Percentiles rank a stretch among this genome's conserved stretches.
These are phyloP conservation scores for Diplodia scrobiculata DNA, from an alignment of 2,329 filamentous ascomycete genomes.

Conservation along the genomic window DNA sequence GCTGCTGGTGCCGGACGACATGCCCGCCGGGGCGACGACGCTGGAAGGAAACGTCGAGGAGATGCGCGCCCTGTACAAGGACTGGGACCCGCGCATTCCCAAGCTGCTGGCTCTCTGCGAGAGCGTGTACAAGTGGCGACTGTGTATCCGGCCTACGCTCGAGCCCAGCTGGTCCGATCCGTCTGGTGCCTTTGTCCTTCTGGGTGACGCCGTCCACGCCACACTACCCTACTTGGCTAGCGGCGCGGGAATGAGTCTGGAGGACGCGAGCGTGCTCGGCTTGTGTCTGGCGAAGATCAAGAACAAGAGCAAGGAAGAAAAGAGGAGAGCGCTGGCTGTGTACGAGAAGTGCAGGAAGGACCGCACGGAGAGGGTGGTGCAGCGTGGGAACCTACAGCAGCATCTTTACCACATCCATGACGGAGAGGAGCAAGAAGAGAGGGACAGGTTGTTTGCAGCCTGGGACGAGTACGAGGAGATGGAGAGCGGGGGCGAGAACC, in stretches of 20 bases:
- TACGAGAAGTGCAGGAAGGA: slow-evolving; percentile 62
- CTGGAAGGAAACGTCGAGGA: slow-evolving; percentile 56
- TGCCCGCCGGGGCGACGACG: slow-evolving; percentile 50
- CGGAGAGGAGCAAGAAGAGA: slow-evolving; percentile 57
- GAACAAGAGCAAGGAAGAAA: slow-evolving; percentile 39
- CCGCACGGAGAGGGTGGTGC: slow-evolving; percentile 62
- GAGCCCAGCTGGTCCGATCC: slow-evolving; percentile 60
- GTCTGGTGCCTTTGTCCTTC: slow-evolving; percentile 59
- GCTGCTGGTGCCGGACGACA: slow-evolving; percentile 54
- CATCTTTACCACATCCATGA: slow-evolving; percentile 64
- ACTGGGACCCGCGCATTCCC: slow-evolving; percentile 58
- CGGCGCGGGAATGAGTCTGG: slow-evolving; percentile 62
- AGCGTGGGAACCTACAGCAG: slow-evolving; percentile 63
- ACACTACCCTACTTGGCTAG: slow-evolving; percentile 64
- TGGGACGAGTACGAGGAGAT: slow-evolving; percentile 40
- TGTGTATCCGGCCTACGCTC: slow-evolving; percentile 60
- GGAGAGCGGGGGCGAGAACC: slow-evolving; percentile 33
- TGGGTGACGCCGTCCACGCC: slow-evolving; percentile 66
- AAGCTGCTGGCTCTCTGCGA: slow-evolving; percentile 62
- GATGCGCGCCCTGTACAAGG: slow-evolving; percentile 57
- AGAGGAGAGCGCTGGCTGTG: slow-evolving; percentile 46
- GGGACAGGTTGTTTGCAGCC: slow-evolving; percentile 48
- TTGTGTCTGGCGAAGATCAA: slow-evolving; percentile 55
- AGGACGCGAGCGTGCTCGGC: slow-evolving; percentile 62
- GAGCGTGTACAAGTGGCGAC: slow-evolving; percentile 63